Base-by-base conservation (phyloP, 495 filamentous ascomycete genomes). In the Trichoderma asperelloides region DNA sequence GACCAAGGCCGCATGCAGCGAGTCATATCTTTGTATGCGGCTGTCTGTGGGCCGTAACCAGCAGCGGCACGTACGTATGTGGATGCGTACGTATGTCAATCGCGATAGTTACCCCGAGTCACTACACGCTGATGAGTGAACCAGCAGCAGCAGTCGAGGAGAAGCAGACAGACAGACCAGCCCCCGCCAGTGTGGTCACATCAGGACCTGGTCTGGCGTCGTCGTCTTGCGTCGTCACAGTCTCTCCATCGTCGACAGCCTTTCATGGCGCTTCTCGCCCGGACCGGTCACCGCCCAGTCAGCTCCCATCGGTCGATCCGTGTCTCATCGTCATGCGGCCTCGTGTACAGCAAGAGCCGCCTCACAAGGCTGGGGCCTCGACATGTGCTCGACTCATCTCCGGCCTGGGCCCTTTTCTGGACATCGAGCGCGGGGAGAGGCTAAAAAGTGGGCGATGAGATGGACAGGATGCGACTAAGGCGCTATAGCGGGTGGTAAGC, bases 361-460 rank as follows among this genome's bases (percentile, higher is more conserved):
- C n/a, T 60, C 55, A 25, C 55, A 30, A 60, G 55, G 55, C 55
- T 60, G 55, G 55, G 47, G 23, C 9, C 23, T 9, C 6, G 55
- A 25, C 13, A n/a, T 15, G 23, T 60, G 27, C 28, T 60, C 23
- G 28, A 28, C 23, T 28, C 12, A 30, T 60, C 55, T 30, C 28
- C 23, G 25, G 11, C 28, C 11, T 28, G 55, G 43, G 43, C 3
- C 27, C 28, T 3, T 4, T 60, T 13, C 25, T 0, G 3, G 55
- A 16, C 27, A 8, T 25, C 25, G 55, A 60, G 55, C 55, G 55
- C 55, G 55, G 55, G 55, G 55, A 30, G 55, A 60, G 55, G 55
- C 55, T 60, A 60, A 60, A 60, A 60, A 30, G 55, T 60, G 55
- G 55, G 55, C 28, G 55, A 60, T 16, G 55, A 25, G 25, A 47